Percentiles rank a stretch among this genome's conserved stretches.
These are phyloP conservation scores for Candida alai DNA, from an alignment of 805 yeast species.

Conservation along the genomic window DNA sequence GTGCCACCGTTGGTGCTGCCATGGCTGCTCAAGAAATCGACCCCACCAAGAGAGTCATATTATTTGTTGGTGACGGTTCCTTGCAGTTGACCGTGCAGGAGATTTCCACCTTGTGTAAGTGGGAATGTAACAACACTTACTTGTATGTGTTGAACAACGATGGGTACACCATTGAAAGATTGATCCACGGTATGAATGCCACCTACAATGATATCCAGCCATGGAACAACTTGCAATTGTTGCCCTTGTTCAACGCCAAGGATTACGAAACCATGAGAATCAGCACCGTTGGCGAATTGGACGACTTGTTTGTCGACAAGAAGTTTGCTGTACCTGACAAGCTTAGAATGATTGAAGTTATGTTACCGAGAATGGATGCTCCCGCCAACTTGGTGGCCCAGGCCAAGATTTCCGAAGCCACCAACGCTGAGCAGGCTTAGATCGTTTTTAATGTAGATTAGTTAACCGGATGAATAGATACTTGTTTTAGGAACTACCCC, in stretches of 20 bases:
- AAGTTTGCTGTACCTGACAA: constrained; percentile 53
- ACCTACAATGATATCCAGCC: constrained; percentile 64
- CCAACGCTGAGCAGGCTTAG: constrained; percentile 4
- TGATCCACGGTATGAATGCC: constrained; percentile 68
- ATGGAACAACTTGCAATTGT: constrained; percentile 61
- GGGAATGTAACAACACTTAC: constrained; percentile 61
- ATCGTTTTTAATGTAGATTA: neutral
- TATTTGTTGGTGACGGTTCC: constrained; percentile 76
- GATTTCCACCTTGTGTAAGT: constrained; percentile 65
- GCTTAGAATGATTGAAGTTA: constrained; percentile 65
- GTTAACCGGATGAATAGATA: too few relatives aligned
- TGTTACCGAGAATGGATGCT: constrained; percentile 71
- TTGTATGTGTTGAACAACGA: constrained; percentile 67
- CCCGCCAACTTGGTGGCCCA: constrained; percentile 52
- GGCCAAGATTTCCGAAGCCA: constrained; percentile 28
- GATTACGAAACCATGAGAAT: constrained; percentile 54
- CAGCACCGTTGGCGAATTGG: constrained; percentile 55
- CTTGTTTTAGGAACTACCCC: too few relatives aligned
- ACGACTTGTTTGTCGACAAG: constrained; percentile 43
- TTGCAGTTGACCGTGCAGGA: constrained; percentile 74
- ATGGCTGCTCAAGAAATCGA: constrained; percentile 65
- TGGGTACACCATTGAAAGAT: constrained; percentile 75
- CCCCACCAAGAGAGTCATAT: constrained; percentile 57
- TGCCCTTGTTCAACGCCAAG: constrained; percentile 60
- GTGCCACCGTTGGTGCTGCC: constrained; percentile 66